Conservation (phyloP, 108 stramenopile genomes). For the Skeletonema marinoi region DNA sequence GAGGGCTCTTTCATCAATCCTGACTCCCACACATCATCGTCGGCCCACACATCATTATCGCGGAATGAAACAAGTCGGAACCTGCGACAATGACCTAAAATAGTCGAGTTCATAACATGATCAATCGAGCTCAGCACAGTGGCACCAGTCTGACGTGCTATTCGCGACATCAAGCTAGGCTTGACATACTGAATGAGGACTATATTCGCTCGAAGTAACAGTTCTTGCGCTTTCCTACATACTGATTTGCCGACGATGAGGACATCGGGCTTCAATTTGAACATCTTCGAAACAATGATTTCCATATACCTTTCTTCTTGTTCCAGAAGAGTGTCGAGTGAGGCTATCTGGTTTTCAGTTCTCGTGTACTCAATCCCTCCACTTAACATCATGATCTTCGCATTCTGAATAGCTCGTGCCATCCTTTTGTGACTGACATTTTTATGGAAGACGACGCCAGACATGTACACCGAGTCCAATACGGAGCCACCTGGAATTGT, state of each 20-base stretch:
- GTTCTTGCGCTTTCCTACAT: slow-evolving; percentile 88
- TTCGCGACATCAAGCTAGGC: slow-evolving; percentile 75
- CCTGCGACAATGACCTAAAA: slow-evolving; percentile 67
- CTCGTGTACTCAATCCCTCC: slow-evolving; percentile 95
- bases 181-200: slow-evolving; percentile 93
- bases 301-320: slow-evolving; percentile 95
- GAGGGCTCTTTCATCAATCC: slow-evolving; percentile 2
- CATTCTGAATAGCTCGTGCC: slow-evolving; percentile 72
- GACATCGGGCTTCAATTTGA: slow-evolving; percentile 88
- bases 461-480: slow-evolving; percentile 84
- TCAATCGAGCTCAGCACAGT: slow-evolving; percentile 89
- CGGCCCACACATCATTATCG: slow-evolving; percentile 81
- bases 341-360: slow-evolving; percentile 83
- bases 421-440: slow-evolving; percentile 90
- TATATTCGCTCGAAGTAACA: slow-evolving; percentile 79
- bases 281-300: slow-evolving; percentile 91
- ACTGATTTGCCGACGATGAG: slow-evolving; percentile 87
- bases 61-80: slow-evolving; percentile 90
- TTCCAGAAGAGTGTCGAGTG: slow-evolving; percentile 90
- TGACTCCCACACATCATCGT: slow-evolving; percentile 10
- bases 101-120: slow-evolving; percentile 82
- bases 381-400: slow-evolving; percentile 90
- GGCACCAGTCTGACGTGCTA: slow-evolving; percentile 92
- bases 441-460: slow-evolving; percentile 92
- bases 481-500: slow-evolving; percentile 86